A percentile compares a stretch with the other conserved stretches of the same genome.
Conservation (phyloP, 2,329 filamentous ascomycete genomes). For the Fusarium tricinctum region DNA sequence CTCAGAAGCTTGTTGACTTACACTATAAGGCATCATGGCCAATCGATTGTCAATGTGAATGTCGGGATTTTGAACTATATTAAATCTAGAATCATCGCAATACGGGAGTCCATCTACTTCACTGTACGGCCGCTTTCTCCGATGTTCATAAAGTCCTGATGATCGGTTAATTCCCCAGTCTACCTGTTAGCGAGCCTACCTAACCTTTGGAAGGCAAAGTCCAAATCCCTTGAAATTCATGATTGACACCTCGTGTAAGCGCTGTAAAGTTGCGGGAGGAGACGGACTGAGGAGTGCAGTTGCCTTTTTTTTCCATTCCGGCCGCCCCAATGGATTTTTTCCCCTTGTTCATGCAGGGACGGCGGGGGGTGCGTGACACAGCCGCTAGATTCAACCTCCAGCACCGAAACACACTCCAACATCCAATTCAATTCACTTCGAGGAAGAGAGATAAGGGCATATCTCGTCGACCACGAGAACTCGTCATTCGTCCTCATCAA, state of each 20-base stretch:
- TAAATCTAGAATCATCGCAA: background rate
- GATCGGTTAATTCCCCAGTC: constrained; percentile 8
- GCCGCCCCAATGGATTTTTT: constrained; percentile 48
- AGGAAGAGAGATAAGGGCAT: constrained; percentile 1
- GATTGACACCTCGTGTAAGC: constrained; percentile 12
- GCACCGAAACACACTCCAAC: constrained; percentile 1
- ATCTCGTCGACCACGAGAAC: constrained; percentile 6
- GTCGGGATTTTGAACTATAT: constrained; percentile 1
- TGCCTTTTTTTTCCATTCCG: constrained; percentile 29
- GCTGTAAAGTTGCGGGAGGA: background rate
- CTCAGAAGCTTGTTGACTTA: constrained; percentile 1
- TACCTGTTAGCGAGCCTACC: constrained; percentile 12
- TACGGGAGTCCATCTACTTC: background rate
- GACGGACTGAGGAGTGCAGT: constrained; percentile 6
- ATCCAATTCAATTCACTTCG: background rate
- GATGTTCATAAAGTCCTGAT: constrained; percentile 10
- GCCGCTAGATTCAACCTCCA: constrained; percentile 39
- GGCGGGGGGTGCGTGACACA: constrained; percentile 38
- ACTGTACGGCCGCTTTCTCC: constrained; percentile 6
- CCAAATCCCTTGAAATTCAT: constrained; percentile 27
- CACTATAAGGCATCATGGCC: background rate
- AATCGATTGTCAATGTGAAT: background rate
- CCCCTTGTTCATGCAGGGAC: constrained; percentile 38
- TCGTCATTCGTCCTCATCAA: constrained; percentile 37
- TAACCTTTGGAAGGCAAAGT: constrained; percentile 18